Evolutionary conservation across 495 filamentous ascomycete genomes (phyloP), one percentile per base, ranked within the genome.

Genomic region (Podospora appendiculata): DNA sequence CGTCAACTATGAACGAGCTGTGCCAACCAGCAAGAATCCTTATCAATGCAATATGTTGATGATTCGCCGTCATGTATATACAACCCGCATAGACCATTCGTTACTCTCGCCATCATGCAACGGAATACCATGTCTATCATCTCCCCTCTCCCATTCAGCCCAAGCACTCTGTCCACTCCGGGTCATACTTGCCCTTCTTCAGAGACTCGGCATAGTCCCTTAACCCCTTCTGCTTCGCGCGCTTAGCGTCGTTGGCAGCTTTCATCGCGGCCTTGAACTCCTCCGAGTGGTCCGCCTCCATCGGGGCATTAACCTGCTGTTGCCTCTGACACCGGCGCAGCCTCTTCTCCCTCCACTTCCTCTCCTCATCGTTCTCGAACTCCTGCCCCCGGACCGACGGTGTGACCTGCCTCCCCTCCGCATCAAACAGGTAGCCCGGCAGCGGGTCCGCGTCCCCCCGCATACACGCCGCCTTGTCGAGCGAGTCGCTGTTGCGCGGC

Each of bases 371-470:
- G 33, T 57, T 66, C 58, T 78, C 72, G 19, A 68, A 33, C 44
- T 62, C 47, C 53, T 71, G 70, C 13, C 56, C 57, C 7, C 40
- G 38, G 8, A 75, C 53, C 2, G 67, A 71, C 0, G 74, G 73
- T 3, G 72, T 76, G 16, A 78, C 67, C 47, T 75, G 74, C n/a
- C 64, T 65, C 36, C 66, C 69, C 8, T 62, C 52, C 18, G 52
- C 46, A 52, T 72, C 62, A 47, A 75, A 71, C 1, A 78, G 62
- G 45, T 74, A 76, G 8, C 44, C 13, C 8, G 74, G 74, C 16
- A 73, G 53, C 16, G 25, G 25, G 25, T 57, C 53, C 14, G 52
- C 40, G 18, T 66, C 58, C 1, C 61, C 59, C 18, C 13, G 14
- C 40, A 45, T 51, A 5, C 25, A 25, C 25, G 13, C 40, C 7